Evolutionary conservation across 1,139 yeast species (phyloP).

Genomic region (Hanseniaspora uvarum): DNA sequence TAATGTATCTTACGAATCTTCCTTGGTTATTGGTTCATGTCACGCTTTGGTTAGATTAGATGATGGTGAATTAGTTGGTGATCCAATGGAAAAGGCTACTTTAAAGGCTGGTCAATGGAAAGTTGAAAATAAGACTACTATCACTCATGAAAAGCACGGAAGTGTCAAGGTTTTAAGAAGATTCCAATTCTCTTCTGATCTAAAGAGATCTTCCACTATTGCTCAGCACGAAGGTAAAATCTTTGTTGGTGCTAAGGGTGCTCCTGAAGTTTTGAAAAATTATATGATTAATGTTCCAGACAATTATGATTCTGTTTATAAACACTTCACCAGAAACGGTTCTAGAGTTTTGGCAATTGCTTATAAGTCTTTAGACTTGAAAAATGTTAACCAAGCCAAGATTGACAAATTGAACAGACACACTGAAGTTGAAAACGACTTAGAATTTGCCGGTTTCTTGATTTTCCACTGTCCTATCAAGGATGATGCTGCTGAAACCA

Average conservation of each 20-base stretch:
- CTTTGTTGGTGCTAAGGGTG: slow-evolving; percentile 91
- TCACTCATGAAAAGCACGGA: slow-evolving; percentile 40
- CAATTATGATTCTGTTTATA: slow-evolving; percentile 74
- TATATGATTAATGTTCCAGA: slow-evolving; percentile 68
- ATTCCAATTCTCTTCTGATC: slow-evolving; percentile 91
- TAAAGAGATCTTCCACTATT: slow-evolving; percentile 88
- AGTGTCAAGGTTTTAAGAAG: slow-evolving; percentile 72
- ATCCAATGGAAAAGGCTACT: slow-evolving; percentile 98
- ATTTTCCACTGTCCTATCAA: slow-evolving; percentile 97
- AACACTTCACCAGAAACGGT: slow-evolving; percentile 88
- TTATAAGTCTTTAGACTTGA: slow-evolving; percentile 57
- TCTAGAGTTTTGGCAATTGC: slow-evolving; percentile 94
- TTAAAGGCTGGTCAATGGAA: slow-evolving; percentile 79
- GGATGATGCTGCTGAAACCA: slow-evolving; percentile 80
- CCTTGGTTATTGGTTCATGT: slow-evolving; percentile 79
- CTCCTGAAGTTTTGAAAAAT: slow-evolving; percentile 89
- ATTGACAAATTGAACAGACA: slow-evolving; percentile 50
- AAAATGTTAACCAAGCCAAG: slow-evolving; percentile 38
- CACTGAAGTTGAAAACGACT: slow-evolving; percentile 60
- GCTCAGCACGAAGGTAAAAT: slow-evolving; percentile 54
- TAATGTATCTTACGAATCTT: slow-evolving; percentile 55
- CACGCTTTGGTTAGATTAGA: slow-evolving; percentile 90
- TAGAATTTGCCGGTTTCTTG: slow-evolving; percentile 81
- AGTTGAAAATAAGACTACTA: slow-evolving; percentile 63
- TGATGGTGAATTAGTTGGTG: slow-evolving; percentile 96